phyloP scores from a whole-genome alignment of 106 monocot genomes.

The Platanthera zijinensis region DNA sequence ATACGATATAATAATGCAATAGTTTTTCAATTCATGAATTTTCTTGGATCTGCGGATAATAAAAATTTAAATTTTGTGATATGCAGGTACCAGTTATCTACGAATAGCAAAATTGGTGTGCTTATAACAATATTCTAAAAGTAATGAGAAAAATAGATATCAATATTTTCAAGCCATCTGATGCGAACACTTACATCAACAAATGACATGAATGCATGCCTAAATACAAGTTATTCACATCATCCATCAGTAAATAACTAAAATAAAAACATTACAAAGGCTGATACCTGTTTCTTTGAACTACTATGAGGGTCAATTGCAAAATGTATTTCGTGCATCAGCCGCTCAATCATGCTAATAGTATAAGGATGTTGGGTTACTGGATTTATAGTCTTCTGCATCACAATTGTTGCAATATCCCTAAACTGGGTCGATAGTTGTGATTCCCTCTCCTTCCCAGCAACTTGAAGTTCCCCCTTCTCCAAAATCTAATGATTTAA shows the following conservation, averaged over 20 bases:
- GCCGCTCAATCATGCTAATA: constrained; percentile 86
- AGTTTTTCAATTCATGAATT: too few species aligned
- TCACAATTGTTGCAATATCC: constrained; percentile 94
- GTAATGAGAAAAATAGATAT: too few species aligned
- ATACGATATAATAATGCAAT: too few species aligned
- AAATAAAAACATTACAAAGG: neutral
- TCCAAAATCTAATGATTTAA: constrained; percentile 64
- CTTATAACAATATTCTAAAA: too few species aligned
- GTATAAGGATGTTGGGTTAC: constrained; percentile 92
- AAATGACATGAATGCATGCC: neutral
- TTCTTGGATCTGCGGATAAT: too few species aligned
- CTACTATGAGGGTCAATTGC: constrained; percentile 82
- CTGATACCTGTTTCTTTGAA: constrained; percentile 73
- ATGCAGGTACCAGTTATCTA: too few species aligned
- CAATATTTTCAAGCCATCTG: neutral
- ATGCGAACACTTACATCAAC: neutral
- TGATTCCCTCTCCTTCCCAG: constrained; percentile 94
- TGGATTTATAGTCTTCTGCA: constrained; percentile 93
- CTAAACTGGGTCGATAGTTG: constrained; percentile 78
- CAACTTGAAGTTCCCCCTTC: constrained; percentile 91
- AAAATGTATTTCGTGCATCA: constrained; percentile 99
- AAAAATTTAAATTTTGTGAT: too few species aligned
- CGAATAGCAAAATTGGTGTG: too few species aligned
- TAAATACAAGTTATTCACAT: neutral
- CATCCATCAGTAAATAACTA: neutral